These are phyloP conservation scores for Amphirosellinia nigrospora DNA, from an alignment of 495 filamentous ascomycete species.

Conservation along the genomic window DNA sequence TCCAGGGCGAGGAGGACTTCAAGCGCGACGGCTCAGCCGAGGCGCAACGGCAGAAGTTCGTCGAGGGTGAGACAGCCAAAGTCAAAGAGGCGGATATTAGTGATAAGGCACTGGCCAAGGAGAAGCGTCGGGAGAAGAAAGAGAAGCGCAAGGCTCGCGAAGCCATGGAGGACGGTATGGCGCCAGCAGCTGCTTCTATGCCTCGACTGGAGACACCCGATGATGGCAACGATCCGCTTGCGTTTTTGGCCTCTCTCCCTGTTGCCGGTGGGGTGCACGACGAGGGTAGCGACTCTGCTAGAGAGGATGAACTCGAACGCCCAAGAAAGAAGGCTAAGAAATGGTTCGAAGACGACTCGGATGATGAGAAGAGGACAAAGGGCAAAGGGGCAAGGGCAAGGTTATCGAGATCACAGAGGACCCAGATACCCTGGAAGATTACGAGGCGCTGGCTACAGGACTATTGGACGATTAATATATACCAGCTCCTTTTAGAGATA, in stretches of 20 bases:
- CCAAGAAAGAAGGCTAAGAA: slow-evolving; percentile 48
- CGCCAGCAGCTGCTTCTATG: slow-evolving; percentile 45
- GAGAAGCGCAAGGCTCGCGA: slow-evolving; percentile 84
- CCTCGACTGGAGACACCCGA: slow-evolving; percentile 38
- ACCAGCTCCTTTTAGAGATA: not conserved
- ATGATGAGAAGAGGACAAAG: slow-evolving; percentile 53
- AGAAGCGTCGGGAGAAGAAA: slow-evolving; percentile 84
- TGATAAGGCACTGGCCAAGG: slow-evolving; percentile 80
- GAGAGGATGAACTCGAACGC: slow-evolving; percentile 47
- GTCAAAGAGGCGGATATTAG: slow-evolving; percentile 78
- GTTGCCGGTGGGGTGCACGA: slow-evolving; percentile 42
- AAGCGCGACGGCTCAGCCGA: slow-evolving; percentile 72
- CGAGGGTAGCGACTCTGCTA: slow-evolving; percentile 31
- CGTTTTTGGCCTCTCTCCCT: slow-evolving; percentile 56
- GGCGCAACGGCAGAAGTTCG: slow-evolving; percentile 74
- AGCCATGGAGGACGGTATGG: slow-evolving; percentile 57
- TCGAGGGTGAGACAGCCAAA: slow-evolving; percentile 72
- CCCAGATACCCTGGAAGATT: slow-evolving; percentile 85
- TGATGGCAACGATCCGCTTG: slow-evolving; percentile 56
- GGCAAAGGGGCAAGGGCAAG: slow-evolving; percentile 53
- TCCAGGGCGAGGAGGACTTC: slow-evolving; percentile 84
- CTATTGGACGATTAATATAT: slow-evolving; percentile 63
- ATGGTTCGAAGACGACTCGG: slow-evolving; percentile 50
- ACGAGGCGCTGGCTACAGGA: slow-evolving; percentile 86
- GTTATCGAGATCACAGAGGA: slow-evolving; percentile 64